Conservation (phyloP, 2,329 filamentous ascomycete genomes). For the Penicillium hesseltinei region DNA sequence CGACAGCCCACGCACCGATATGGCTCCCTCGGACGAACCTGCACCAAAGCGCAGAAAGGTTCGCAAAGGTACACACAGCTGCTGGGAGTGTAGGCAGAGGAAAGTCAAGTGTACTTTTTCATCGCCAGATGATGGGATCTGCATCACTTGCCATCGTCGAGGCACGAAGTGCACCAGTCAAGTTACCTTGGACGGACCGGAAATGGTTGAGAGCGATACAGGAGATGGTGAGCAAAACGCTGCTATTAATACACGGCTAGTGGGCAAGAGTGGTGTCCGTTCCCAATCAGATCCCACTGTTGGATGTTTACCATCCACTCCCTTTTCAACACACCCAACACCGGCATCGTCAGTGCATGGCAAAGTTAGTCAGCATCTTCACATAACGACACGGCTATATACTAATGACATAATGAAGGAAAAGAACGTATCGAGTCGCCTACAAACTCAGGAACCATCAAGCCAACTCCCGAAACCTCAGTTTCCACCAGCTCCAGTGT, state of each 20-base stretch:
- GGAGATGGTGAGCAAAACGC: neutral
- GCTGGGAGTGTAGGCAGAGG: constrained; percentile 7
- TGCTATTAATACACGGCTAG: neutral
- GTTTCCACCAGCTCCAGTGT: neutral
- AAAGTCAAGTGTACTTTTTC: constrained; percentile 16
- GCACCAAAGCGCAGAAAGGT: constrained; percentile 22
- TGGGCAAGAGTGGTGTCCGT: neutral
- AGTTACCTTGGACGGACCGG: neutral
- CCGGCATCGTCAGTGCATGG: neutral
- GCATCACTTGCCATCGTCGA: neutral
- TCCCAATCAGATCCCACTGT: neutral
- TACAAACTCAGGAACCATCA: neutral
- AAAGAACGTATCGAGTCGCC: neutral
- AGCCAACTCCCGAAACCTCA: neutral
- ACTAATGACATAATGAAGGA: neutral
- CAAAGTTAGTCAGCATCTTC: neutral
- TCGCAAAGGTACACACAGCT: constrained; percentile 29
- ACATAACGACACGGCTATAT: neutral
- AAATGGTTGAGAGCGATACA: neutral
- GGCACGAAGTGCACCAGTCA: constrained; percentile 11
- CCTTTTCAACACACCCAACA: neutral
- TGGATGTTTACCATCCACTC: neutral
- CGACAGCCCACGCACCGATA: neutral
- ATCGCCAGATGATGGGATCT: constrained; percentile 8
- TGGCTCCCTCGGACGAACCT: neutral